Evolutionary conservation across 768 basidiomycete genomes (phyloP).

Genomic region (Daedalea quercina): DNA sequence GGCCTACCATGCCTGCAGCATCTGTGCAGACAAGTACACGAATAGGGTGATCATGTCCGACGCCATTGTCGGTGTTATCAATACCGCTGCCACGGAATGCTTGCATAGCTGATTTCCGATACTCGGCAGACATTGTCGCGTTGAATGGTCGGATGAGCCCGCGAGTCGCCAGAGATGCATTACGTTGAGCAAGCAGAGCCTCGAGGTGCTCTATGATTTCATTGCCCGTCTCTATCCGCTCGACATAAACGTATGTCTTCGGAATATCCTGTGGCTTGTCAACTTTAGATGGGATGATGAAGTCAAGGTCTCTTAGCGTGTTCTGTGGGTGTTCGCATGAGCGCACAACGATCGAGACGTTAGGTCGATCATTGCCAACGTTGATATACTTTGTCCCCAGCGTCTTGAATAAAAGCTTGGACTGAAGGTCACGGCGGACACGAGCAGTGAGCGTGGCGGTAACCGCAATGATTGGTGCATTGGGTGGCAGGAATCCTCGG

Average conservation of each 20-base stretch:
- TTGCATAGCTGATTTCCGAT: conserved; percentile 19
- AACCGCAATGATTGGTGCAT: conserved; percentile 25
- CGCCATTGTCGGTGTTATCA: too few species aligned
- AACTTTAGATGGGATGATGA: conserved; percentile 19
- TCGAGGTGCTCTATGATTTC: conserved; percentile 23
- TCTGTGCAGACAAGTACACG: conserved; percentile 30
- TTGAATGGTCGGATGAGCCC: conserved; percentile 24
- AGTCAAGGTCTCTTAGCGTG: conserved; percentile 27
- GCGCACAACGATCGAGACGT: conserved; percentile 29
- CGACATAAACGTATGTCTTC: conserved; percentile 25
- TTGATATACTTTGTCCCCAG: conserved; percentile 16
- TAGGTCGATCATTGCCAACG: conserved; percentile 28
- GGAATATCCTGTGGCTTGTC: conserved; percentile 13
- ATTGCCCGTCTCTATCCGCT: conserved; percentile 19
- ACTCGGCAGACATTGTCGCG: conserved; percentile 14
- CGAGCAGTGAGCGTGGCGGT: conserved; percentile 27
- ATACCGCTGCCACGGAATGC: conserved; percentile 18
- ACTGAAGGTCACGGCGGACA: conserved; percentile 22
- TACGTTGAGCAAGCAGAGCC: conserved; percentile 4
- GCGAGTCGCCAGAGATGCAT: not conserved
- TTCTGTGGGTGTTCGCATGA: conserved; percentile 27
- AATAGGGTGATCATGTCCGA: conserved; percentile 1
- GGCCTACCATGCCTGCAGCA: conserved; percentile 29
- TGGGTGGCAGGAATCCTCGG: conserved; percentile 23
- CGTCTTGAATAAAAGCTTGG: conserved; percentile 21